Percentiles rank a stretch among this genome's conserved stretches.
phyloP scores from a whole-genome alignment of 2,329 filamentous ascomycete genomes.

The Dothistroma pini region DNA sequence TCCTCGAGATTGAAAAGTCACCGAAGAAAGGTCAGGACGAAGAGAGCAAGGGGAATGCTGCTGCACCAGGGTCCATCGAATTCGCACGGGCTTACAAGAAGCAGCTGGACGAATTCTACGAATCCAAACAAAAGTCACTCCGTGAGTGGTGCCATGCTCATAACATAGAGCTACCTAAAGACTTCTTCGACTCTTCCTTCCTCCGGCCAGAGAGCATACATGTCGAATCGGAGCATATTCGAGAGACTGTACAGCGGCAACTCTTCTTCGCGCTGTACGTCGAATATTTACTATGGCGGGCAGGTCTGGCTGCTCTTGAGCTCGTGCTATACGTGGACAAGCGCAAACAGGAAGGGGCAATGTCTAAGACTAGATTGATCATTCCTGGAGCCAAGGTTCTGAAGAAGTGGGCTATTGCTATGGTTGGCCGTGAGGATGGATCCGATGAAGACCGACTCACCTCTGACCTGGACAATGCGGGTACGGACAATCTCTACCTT shows the following conservation, averaged over 20 bases:
- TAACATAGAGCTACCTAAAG: constrained; percentile 46
- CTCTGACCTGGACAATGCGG: constrained; percentile 54
- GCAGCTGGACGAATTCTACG: constrained; percentile 55
- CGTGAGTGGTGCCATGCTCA: constrained; percentile 44
- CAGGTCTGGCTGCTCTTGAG: constrained; percentile 58
- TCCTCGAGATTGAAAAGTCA: constrained; percentile 49
- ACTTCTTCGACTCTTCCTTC: constrained; percentile 47
- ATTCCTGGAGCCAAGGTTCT: constrained; percentile 59
- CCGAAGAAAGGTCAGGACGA: constrained; percentile 31
- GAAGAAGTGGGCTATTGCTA: constrained; percentile 60
- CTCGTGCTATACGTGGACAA: constrained; percentile 66
- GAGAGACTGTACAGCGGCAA: constrained; percentile 64
- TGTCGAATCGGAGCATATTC: constrained; percentile 51
- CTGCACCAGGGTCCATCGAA: constrained; percentile 54
- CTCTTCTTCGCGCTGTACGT: constrained; percentile 69
- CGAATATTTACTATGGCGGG: constrained; percentile 61
- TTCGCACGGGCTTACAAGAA: constrained; percentile 55
- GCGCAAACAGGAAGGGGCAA: constrained; percentile 60
- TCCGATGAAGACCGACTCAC: constrained; percentile 53
- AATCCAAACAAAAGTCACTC: constrained; percentile 55
- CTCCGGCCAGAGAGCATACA: constrained; percentile 47
- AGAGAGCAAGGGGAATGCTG: constrained; percentile 42
- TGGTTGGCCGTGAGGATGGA: constrained; percentile 54
- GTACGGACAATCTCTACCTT: constrained; percentile 57
- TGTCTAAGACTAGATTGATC: constrained; percentile 61